Evolutionary conservation across 75 land plant species (phyloP).

Genomic region (Selaginella moellendorffii): DNA sequence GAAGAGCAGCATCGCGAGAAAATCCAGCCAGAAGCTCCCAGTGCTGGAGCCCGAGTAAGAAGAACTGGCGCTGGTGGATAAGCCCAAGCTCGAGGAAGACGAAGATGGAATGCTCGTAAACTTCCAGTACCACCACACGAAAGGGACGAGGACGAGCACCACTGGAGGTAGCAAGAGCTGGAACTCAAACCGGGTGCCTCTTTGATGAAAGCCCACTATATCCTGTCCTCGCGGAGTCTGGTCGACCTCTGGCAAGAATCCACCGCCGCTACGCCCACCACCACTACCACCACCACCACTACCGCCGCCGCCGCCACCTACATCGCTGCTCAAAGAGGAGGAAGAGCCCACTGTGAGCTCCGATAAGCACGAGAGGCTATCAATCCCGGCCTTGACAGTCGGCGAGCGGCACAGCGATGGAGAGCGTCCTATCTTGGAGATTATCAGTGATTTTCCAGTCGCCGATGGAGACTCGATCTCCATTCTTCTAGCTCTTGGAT

Average conservation of each 20-base stretch:
- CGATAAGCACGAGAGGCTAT: constrained; percentile 34
- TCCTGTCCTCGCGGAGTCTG: neutral
- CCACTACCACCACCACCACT: neutral
- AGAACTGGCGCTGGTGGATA: too few relatives aligned
- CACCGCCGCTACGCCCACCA: neutral
- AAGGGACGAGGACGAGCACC: constrained; percentile 21
- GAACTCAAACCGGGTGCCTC: neutral
- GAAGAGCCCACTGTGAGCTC: constrained; percentile 7
- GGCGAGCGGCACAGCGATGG: constrained; percentile 52
- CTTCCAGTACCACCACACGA: constrained; percentile 30
- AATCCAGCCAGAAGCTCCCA: constrained; percentile 12
- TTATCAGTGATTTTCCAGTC: constrained; percentile 17
- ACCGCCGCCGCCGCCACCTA: neutral
- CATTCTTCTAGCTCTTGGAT: neutral
- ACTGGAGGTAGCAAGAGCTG: constrained; percentile 26
- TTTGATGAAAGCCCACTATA: constrained; percentile 1
- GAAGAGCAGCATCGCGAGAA: constrained; percentile 14
- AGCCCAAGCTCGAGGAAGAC: neutral
- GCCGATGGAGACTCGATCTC: neutral
- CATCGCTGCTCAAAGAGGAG: neutral
- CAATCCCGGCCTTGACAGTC: constrained; percentile 43
- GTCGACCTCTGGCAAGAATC: constrained; percentile 1
- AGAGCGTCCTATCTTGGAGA: constrained; percentile 33
- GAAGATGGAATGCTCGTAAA: neutral
- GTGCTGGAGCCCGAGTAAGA: too few relatives aligned